Percentiles rank a stretch among this genome's conserved stretches.
These are phyloP conservation scores for Galerina marginata DNA, from an alignment of 768 basidiomycete species.

Conservation along the genomic window DNA sequence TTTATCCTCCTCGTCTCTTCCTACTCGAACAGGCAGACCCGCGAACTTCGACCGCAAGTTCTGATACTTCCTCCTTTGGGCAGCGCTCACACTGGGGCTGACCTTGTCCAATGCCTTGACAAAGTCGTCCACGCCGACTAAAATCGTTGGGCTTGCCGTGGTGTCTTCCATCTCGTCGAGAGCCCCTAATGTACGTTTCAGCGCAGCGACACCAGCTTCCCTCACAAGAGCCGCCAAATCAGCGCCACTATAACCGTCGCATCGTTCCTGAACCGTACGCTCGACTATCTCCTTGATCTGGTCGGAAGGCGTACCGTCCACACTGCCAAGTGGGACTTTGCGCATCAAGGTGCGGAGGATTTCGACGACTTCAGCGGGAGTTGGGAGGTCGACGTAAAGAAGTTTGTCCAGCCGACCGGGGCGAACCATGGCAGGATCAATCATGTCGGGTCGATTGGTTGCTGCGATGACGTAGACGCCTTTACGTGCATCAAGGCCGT, in stretches of 20 bases:
- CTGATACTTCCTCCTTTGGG: constrained; percentile 86
- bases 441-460: constrained; percentile 96
- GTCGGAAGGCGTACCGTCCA: constrained; percentile 12
- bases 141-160: constrained; percentile 38
- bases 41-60: constrained; percentile 81
- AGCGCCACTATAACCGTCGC: constrained; percentile 92
- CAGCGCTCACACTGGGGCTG: constrained; percentile 80
- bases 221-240: constrained; percentile 88
- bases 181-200: constrained; percentile 70
- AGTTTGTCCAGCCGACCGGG: constrained; percentile 94
- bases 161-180: constrained; percentile 63
- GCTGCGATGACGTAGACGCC: constrained; percentile 93
- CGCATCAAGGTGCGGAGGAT: constrained; percentile 80
- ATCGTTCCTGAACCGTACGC: constrained; percentile 59
- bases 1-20: constrained; percentile 48
- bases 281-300: constrained; percentile 37
- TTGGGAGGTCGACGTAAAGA: constrained; percentile 89
- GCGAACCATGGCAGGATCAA: constrained; percentile 97
- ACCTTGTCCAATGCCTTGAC: constrained; percentile 76
- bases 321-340: constrained; percentile 65
- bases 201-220: constrained; percentile 88
- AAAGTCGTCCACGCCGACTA: constrained; percentile 75
- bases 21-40: constrained; percentile 66
- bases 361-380: constrained; percentile 74
- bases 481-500: constrained; percentile 87